Conservation (phyloP, 2,329 filamentous ascomycete genomes). For the Penicillium aurantiogriseum region DNA sequence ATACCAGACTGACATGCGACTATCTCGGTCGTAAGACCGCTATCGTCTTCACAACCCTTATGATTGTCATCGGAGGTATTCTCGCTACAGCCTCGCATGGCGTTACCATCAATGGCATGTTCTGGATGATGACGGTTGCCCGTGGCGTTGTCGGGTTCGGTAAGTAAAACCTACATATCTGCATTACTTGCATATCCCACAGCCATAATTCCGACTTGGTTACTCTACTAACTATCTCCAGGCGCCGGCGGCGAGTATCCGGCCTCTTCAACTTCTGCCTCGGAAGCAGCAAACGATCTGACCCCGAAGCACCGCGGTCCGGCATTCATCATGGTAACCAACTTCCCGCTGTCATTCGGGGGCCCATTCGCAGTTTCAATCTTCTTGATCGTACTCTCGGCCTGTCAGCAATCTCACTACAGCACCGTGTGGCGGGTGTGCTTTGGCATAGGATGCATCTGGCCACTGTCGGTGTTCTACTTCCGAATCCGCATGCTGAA, state of each 20-base stretch:
- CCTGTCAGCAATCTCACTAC: conserved; percentile 37
- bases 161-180: neutral
- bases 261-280: conserved; percentile 48
- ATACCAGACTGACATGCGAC: conserved; percentile 42
- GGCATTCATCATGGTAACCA: conserved; percentile 50
- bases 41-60: conserved; percentile 47
- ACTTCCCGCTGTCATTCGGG: conserved; percentile 43
- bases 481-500: conserved; percentile 56
- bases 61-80: conserved; percentile 49
- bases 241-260: conserved; percentile 50
- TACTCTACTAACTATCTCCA: conserved; percentile 1
- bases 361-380: conserved; percentile 46
- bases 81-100: conserved; percentile 49
- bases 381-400: conserved; percentile 49
- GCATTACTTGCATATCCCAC: neutral
- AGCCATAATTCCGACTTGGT: too few relatives aligned
- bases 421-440: conserved; percentile 51
- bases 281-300: conserved; percentile 51
- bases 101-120: conserved; percentile 49
- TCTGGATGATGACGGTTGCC: conserved; percentile 54
- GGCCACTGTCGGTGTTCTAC: conserved; percentile 56
- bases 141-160: conserved; percentile 52
- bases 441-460: conserved; percentile 50
- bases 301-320: conserved; percentile 41
- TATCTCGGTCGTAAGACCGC: conserved; percentile 48